phyloP scores from a whole-genome alignment of 805 yeast species.

The Trichomonascus vanleenenianus region DNA sequence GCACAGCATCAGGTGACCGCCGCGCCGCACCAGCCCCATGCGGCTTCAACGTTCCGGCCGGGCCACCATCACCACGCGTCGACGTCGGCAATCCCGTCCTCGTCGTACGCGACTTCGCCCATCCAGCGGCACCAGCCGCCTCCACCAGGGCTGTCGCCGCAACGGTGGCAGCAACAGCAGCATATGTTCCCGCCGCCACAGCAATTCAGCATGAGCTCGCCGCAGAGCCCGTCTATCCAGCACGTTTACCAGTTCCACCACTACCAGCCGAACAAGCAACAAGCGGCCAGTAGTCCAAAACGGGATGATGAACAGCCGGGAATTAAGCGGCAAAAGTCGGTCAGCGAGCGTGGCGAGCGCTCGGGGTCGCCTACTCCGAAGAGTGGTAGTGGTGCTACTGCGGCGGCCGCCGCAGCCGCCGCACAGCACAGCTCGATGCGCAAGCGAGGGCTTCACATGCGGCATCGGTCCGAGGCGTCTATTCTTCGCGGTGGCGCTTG shows the following conservation, averaged over 20 bases:
- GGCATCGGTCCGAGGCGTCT: constrained; percentile 20
- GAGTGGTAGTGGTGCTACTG: neutral
- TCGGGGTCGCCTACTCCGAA: constrained; percentile 13
- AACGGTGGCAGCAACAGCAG: neutral
- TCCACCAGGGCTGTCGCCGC: neutral
- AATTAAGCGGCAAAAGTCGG: constrained; percentile 13
- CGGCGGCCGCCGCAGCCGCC: constrained; percentile 13
- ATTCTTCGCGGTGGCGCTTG: constrained; percentile 9
- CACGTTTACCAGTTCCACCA: constrained; percentile 50
- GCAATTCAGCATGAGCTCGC: too few relatives aligned
- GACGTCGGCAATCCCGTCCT: constrained; percentile 16
- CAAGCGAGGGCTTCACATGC: constrained; percentile 12
- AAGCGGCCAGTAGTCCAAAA: constrained; percentile 6
- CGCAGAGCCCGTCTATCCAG: constrained; percentile 29
- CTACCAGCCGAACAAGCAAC: constrained; percentile 38
- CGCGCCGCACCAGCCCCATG: constrained; percentile 8
- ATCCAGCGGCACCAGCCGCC: constrained; percentile 1
- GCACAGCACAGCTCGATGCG: constrained; percentile 11
- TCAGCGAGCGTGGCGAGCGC: constrained; percentile 7
- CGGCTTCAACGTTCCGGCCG: constrained; percentile 12
- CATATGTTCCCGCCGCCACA: constrained; percentile 1
- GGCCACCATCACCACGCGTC: constrained; percentile 17
- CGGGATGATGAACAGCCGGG: constrained; percentile 3
- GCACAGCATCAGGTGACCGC: constrained; percentile 11
- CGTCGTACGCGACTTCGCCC: neutral